Conservation (phyloP, 2,329 filamentous ascomycete genomes). For the Penicillium sp. region DNA sequence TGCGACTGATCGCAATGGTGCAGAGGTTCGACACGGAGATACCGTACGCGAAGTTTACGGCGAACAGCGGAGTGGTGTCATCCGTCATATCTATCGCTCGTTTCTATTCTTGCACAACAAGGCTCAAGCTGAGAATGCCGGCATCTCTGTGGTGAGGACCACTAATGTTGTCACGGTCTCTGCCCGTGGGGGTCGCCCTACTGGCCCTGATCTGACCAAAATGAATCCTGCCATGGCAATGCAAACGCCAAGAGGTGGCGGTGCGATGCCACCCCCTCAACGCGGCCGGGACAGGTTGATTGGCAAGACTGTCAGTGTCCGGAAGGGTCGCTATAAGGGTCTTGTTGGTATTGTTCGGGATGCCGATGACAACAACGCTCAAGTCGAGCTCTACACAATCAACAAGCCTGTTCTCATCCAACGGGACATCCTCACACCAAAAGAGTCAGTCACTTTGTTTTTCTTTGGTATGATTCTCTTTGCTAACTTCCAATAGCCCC, state of each 20-base stretch:
- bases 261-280: constrained; percentile 66
- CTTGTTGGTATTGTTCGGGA: constrained; percentile 94
- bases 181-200: constrained; percentile 85
- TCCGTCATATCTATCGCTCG: constrained; percentile 91
- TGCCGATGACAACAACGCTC: constrained; percentile 77
- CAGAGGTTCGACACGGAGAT: constrained; percentile 87
- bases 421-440: constrained; percentile 78
- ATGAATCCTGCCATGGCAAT: constrained; percentile 90
- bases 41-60: constrained; percentile 87
- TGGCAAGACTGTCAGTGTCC: constrained; percentile 86
- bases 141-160: constrained; percentile 83
- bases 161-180: constrained; percentile 84
- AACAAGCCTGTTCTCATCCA: constrained; percentile 83
- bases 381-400: constrained; percentile 91
- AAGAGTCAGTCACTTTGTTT: constrained; percentile 61
- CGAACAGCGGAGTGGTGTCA: constrained; percentile 79
- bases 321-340: constrained; percentile 86
- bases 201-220: constrained; percentile 71
- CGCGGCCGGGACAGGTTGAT: constrained; percentile 76
- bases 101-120: constrained; percentile 87
- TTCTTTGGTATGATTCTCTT: constrained; percentile 1
- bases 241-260: constrained; percentile 52
- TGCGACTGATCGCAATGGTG: constrained; percentile 87
- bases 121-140: constrained; percentile 77
- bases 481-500: constrained; percentile 37